These are phyloP conservation scores for Perilla frutescens DNA, from an alignment of 257 asterid species.

Conservation along the genomic window DNA sequence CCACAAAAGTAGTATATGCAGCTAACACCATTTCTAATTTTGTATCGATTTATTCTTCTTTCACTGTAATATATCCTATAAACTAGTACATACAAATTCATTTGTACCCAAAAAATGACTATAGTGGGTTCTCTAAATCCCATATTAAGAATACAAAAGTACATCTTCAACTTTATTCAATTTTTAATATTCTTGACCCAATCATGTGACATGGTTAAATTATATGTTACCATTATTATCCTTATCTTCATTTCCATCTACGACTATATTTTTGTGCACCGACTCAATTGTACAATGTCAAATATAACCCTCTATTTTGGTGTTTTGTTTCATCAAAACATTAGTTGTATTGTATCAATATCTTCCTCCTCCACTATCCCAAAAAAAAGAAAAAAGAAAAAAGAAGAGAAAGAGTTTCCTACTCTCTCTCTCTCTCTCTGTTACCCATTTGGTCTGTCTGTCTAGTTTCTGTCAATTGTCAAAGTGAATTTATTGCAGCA, in stretches of 20 bases:
- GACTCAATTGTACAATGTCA: conserved; percentile 5
- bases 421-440: neutral
- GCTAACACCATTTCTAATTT: no score
- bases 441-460: neutral
- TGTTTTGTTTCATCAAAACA: neutral
- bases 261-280: neutral
- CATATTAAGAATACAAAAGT: neutral
- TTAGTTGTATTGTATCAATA: neutral
- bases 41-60: no score
- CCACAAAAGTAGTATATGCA: no score
- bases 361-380: no score
- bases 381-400: no score
- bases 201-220: neutral
- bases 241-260: neutral
- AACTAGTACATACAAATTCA: no score
- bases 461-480: neutral
- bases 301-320: neutral
- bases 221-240: neutral
- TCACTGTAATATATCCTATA: no score
- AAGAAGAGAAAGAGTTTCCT: neutral
- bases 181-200: no score
- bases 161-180: no score
- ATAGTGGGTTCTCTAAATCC: no score
- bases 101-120: no score
- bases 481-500: neutral